phyloP scores from a whole-genome alignment of 495 filamentous ascomycete genomes.

The Penicillium atrosanguineum region DNA sequence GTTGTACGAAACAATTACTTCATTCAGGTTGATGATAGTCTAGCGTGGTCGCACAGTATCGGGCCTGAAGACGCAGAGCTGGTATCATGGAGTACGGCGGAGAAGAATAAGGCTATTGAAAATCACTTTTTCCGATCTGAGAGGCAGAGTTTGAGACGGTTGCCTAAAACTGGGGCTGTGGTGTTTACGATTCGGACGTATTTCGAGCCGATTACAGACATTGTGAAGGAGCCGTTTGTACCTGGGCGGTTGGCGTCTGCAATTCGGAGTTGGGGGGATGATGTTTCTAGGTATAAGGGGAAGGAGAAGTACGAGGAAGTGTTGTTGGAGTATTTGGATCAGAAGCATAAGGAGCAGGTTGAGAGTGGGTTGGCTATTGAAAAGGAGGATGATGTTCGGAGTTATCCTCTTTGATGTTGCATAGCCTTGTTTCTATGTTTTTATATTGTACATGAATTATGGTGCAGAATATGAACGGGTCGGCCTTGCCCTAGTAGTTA shows the following conservation, averaged over 20 bases:
- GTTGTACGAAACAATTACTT: slow-evolving; percentile 74
- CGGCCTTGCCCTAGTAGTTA: background rate
- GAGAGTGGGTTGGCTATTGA: slow-evolving; percentile 59
- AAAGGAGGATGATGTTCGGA: slow-evolving; percentile 56
- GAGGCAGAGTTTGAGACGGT: slow-evolving; percentile 69
- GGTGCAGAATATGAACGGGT: background rate
- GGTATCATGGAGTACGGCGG: slow-evolving; percentile 71
- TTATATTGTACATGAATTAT: background rate
- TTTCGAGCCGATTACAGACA: slow-evolving; percentile 66
- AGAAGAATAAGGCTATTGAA: slow-evolving; percentile 72
- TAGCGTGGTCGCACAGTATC: slow-evolving; percentile 73
- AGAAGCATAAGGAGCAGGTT: slow-evolving; percentile 75
- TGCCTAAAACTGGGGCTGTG: slow-evolving; percentile 72
- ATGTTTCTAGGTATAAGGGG: slow-evolving; percentile 83
- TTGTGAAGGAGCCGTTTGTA: slow-evolving; percentile 66
- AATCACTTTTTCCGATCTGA: slow-evolving; percentile 80
- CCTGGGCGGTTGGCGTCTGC: slow-evolving; percentile 70
- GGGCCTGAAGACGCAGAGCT: slow-evolving; percentile 66
- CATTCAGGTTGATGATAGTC: slow-evolving; percentile 70
- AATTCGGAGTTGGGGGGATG: slow-evolving; percentile 80
- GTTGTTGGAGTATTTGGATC: slow-evolving; percentile 78
- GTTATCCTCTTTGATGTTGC: slow-evolving; percentile 41
- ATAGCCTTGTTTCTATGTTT: background rate
- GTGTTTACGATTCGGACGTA: slow-evolving; percentile 81
- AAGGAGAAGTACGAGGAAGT: slow-evolving; percentile 76